These are phyloP conservation scores for Coleophoma eucalyptorum DNA, from an alignment of 2,329 filamentous ascomycete genomes.

Conservation along the genomic window DNA sequence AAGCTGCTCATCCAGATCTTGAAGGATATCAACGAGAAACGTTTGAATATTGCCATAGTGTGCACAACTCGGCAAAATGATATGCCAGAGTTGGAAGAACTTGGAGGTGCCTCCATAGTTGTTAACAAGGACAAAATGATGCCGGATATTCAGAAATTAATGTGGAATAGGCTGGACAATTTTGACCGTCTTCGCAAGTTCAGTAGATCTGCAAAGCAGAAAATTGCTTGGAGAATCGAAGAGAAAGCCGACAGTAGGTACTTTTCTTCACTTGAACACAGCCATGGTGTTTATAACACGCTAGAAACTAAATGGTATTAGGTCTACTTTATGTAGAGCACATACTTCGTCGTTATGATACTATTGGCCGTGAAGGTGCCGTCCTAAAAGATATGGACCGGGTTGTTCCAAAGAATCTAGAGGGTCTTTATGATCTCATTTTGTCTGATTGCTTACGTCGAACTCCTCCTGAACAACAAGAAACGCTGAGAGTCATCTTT, in stretches of 20 bases:
- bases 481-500: conserved; percentile 17
- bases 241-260: conserved; percentile 3
- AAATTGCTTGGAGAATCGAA: conserved; percentile 20
- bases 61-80: conserved; percentile 20
- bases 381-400: conserved; percentile 25
- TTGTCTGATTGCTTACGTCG: conserved; percentile 2
- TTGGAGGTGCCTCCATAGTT: background rate
- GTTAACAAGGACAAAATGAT: background rate
- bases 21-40: conserved; percentile 17
- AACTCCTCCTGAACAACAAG: conserved; percentile 7
- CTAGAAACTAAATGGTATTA: background rate
- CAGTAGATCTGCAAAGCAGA: conserved; percentile 21
- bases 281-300: background rate
- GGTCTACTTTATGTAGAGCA: conserved; percentile 33
- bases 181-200: conserved; percentile 13
- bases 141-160: background rate
- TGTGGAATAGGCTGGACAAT: conserved; percentile 6
- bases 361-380: conserved; percentile 19
- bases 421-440: conserved; percentile 24
- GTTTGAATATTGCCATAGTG: conserved; percentile 20
- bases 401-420: conserved; percentile 16
- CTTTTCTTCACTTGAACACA: background rate
- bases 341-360: conserved; percentile 23
- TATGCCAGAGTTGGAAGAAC: conserved; percentile 5
- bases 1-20: conserved; percentile 17